Conservation (phyloP, 257 asterid genomes). For the Capsicum rhomboideum region DNA sequence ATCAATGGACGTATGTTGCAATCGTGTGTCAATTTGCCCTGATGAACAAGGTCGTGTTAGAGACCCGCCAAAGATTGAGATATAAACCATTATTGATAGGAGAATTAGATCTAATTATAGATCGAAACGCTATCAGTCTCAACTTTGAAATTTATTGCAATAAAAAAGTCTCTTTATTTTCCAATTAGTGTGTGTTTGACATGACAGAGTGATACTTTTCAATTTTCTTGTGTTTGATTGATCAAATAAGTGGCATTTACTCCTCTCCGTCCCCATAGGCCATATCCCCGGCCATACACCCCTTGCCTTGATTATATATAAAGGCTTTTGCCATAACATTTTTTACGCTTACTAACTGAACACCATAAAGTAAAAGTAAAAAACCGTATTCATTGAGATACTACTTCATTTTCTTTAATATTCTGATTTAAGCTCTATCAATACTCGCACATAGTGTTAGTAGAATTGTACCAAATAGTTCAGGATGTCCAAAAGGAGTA, state of each 20-base stretch:
- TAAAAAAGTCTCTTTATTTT: background rate
- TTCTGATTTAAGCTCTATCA: no score
- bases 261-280: no score
- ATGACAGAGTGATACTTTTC: background rate
- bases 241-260: background rate
- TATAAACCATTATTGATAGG: background rate
- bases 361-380: no score
- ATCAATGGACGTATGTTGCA: background rate
- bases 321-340: no score
- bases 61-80: background rate
- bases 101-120: background rate
- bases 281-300: no score
- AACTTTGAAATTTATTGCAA: background rate
- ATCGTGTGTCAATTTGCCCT: background rate
- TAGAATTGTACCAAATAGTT: no score
- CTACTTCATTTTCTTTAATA: no score
- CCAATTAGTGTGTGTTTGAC: background rate
- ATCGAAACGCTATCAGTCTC: background rate
- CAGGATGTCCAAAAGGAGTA: no score
- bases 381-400: no score
- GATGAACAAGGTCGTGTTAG: background rate
- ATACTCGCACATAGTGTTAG: no score
- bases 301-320: no score
- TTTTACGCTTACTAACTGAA: no score
- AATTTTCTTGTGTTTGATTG: background rate